phyloP scores from a whole-genome alignment of 306 rosid species.

The Rubus idaeus region DNA sequence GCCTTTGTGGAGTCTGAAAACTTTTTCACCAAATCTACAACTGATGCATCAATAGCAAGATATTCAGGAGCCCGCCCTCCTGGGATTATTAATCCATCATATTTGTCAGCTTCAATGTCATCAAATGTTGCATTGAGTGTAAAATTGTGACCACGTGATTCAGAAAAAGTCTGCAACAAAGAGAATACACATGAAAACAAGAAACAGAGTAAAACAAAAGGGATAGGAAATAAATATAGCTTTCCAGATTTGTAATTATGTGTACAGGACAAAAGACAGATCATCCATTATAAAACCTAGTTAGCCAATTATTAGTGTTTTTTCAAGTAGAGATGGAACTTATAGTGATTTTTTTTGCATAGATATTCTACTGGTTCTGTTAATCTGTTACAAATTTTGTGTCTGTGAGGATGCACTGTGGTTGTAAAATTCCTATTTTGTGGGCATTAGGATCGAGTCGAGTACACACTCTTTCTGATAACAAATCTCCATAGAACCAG shows the following conservation, averaged over 20 bases:
- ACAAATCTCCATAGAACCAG: not conserved
- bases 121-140: slow-evolving; percentile 75
- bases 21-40: slow-evolving; percentile 47
- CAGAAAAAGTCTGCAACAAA: slow-evolving; percentile 56
- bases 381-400: too few relatives aligned
- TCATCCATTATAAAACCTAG: not conserved
- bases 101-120: slow-evolving; percentile 51
- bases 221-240: not conserved
- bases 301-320: not conserved
- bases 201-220: not conserved
- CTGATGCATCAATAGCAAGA: slow-evolving; percentile 58
- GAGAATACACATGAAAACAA: not conserved
- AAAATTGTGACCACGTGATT: slow-evolving; percentile 81
- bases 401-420: not conserved
- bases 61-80: slow-evolving; percentile 97
- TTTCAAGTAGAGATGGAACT: not conserved
- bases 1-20: slow-evolving; percentile 54
- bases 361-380: too few relatives aligned
- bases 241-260: not conserved
- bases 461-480: not conserved
- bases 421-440: not conserved
- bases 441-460: not conserved
- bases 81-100: slow-evolving; percentile 80
- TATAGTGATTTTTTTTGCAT: too few relatives aligned
- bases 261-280: not conserved